These are phyloP conservation scores for Metschnikowia continentalis DNA, from an alignment of 805 yeast species.

Conservation along the genomic window DNA sequence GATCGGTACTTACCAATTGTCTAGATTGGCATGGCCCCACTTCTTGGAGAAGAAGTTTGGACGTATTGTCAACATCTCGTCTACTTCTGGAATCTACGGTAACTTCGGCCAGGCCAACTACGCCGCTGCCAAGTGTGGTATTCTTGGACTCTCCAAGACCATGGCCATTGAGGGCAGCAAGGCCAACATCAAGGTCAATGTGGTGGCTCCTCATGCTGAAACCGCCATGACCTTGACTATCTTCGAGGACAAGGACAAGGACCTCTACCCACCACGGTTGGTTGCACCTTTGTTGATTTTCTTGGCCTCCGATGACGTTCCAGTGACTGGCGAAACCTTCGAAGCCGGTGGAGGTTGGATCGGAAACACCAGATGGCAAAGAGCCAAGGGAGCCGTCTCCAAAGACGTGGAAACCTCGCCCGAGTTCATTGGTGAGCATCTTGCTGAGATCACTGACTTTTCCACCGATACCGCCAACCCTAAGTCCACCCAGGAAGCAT, in stretches of 20 bases:
- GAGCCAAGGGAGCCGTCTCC: constrained; percentile 78
- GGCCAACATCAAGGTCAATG: constrained; percentile 68
- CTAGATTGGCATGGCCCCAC: constrained; percentile 90
- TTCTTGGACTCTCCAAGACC: constrained; percentile 79
- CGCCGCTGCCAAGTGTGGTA: constrained; percentile 88
- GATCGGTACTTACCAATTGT: constrained; percentile 72
- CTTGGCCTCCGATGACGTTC: constrained; percentile 70
- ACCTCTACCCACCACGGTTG: constrained; percentile 78
- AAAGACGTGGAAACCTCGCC: constrained; percentile 51
- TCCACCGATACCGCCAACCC: constrained; percentile 48
- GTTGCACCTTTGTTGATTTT: constrained; percentile 88
- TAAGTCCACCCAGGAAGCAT: constrained; percentile 66
- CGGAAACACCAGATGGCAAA: constrained; percentile 92
- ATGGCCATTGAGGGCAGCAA: constrained; percentile 89
- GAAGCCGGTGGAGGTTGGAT: constrained; percentile 98
- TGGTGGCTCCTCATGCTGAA: constrained; percentile 96
- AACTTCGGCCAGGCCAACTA: constrained; percentile 97
- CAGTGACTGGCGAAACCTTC: constrained; percentile 72
- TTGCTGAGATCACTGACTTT: constrained; percentile 67
- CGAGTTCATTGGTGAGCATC: constrained; percentile 67
- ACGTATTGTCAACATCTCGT: constrained; percentile 80
- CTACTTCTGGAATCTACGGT: constrained; percentile 96
- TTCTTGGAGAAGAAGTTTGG: constrained; percentile 77
- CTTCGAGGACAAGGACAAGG: constrained; percentile 73
- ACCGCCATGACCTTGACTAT: constrained; percentile 94